These are phyloP conservation scores for Escallonia herrerae DNA, from an alignment of 129 eudicot species.

Conservation along the genomic window DNA sequence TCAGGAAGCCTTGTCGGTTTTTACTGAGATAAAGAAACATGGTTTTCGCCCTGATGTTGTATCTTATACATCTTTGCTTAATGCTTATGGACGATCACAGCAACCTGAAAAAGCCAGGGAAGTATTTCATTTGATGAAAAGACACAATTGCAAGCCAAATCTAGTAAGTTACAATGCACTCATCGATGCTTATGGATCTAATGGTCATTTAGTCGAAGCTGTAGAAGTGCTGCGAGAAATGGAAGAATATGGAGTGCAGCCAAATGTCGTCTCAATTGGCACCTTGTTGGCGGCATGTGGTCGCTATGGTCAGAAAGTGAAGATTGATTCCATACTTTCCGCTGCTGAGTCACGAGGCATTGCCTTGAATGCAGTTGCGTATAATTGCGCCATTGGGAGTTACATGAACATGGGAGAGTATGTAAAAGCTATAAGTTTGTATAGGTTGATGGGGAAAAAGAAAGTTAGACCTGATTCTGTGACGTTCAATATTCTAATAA, in stretches of 20 bases:
- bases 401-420: constrained; percentile 85
- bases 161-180: constrained; percentile 76
- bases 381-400: constrained; percentile 88
- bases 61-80: constrained; percentile 84
- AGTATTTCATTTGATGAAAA: constrained; percentile 60
- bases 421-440: constrained; percentile 58
- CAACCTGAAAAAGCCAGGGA: constrained; percentile 75
- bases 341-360: constrained; percentile 84
- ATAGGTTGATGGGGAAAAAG: constrained; percentile 59
- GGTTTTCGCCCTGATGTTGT: constrained; percentile 79
- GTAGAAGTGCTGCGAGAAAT: constrained; percentile 76
- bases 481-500: constrained; percentile 70
- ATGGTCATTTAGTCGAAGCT: constrained; percentile 65
- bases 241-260: constrained; percentile 73
- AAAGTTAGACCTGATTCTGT: constrained; percentile 76
- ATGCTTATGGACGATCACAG: constrained; percentile 87
- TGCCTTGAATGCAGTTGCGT: constrained; percentile 69
- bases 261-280: constrained; percentile 78
- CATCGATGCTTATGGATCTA: constrained; percentile 96
- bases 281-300: constrained; percentile 89
- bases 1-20: constrained; percentile 54
- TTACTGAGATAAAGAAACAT: constrained; percentile 49
- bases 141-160: constrained; percentile 65
- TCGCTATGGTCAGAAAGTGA: constrained; percentile 66
- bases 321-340: constrained; percentile 78